Conservation (phyloP, 1,284 basidiomycete genomes). For the Pseudozyma pruni region DNA sequence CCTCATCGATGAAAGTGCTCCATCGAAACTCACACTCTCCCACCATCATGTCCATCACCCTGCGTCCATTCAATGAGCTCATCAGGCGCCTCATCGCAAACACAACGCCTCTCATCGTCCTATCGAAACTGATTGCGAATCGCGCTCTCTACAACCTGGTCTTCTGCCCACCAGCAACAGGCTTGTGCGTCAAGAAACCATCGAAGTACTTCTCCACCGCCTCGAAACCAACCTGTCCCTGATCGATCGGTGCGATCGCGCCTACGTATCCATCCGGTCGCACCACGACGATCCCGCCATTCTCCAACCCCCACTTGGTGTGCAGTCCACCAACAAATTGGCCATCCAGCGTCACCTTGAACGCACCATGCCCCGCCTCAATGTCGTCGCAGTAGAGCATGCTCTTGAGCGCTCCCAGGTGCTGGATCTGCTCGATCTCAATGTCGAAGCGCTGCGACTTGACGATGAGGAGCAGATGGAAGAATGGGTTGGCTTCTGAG, state of each 20-base stretch:
- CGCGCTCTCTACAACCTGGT: conserved; percentile 16
- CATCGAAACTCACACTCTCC: no score
- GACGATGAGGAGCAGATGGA: conserved; percentile 64
- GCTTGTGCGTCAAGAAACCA: conserved; percentile 44
- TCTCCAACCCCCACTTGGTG: conserved; percentile 72
- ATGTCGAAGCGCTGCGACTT: conserved; percentile 60
- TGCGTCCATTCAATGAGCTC: no score
- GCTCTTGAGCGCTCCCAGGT: conserved; percentile 67
- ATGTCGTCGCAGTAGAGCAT: conserved; percentile 71
- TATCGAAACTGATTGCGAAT: neutral
- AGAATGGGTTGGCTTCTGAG: conserved; percentile 65
- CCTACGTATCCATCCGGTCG: conserved; percentile 81
- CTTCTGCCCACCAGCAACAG: conserved; percentile 3
- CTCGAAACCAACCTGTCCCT: conserved; percentile 68
- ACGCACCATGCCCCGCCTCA: conserved; percentile 69
- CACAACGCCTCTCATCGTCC: neutral
- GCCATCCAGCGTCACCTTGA: conserved; percentile 65
- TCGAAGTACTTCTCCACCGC: conserved; percentile 73
- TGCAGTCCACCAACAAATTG: conserved; percentile 69
- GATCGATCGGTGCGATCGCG: conserved; percentile 72
- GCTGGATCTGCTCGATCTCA: conserved; percentile 61
- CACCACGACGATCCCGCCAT: conserved; percentile 76
- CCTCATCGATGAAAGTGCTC: no score
- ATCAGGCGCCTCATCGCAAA: no score
- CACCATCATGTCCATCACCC: no score